phyloP scores from a whole-genome alignment of 1,284 basidiomycete species.

The Phaffia rhodozyma region DNA sequence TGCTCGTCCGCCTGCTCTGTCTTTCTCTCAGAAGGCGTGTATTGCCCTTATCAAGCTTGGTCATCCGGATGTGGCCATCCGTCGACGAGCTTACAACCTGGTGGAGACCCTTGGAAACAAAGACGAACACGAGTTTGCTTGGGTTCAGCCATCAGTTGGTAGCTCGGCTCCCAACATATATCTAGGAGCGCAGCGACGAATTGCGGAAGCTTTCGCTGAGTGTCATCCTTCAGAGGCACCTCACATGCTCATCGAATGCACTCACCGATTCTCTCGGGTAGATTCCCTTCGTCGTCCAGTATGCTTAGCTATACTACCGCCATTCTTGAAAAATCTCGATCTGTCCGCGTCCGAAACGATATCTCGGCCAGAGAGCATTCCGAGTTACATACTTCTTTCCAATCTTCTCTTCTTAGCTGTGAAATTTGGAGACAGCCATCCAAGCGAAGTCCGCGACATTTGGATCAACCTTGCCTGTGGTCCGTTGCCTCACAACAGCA shows the following conservation, averaged over 20 bases:
- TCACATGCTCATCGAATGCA: slow-evolving; percentile 59
- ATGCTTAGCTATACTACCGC: slow-evolving; percentile 60
- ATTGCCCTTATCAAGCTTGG: slow-evolving; percentile 75
- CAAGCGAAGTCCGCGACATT: slow-evolving; percentile 70
- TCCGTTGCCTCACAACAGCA: slow-evolving; percentile 59
- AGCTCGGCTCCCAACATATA: slow-evolving; percentile 67
- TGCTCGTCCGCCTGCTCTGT: slow-evolving; percentile 48
- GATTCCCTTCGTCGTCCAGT: slow-evolving; percentile 42
- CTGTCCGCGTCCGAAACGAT: slow-evolving; percentile 30
- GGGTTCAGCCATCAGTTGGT: slow-evolving; percentile 62
- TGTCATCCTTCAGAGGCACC: slow-evolving; percentile 61
- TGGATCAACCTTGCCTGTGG: slow-evolving; percentile 65
- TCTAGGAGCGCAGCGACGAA: slow-evolving; percentile 61
- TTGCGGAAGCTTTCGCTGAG: slow-evolving; percentile 67
- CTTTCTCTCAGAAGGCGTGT: slow-evolving; percentile 64
- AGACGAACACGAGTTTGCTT: slow-evolving; percentile 39
- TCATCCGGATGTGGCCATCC: slow-evolving; percentile 54
- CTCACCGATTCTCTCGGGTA: slow-evolving; percentile 58
- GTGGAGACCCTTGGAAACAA: slow-evolving; percentile 48
- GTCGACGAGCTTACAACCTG: slow-evolving; percentile 65
- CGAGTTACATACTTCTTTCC: slow-evolving; percentile 43
- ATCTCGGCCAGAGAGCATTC: slow-evolving; percentile 30
- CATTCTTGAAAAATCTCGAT: slow-evolving; percentile 65
- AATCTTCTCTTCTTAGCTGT: slow-evolving; percentile 76
- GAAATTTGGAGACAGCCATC: slow-evolving; percentile 60